Conservation (phyloP, 768 basidiomycete species). For the Boletus subparvulus region DNA sequence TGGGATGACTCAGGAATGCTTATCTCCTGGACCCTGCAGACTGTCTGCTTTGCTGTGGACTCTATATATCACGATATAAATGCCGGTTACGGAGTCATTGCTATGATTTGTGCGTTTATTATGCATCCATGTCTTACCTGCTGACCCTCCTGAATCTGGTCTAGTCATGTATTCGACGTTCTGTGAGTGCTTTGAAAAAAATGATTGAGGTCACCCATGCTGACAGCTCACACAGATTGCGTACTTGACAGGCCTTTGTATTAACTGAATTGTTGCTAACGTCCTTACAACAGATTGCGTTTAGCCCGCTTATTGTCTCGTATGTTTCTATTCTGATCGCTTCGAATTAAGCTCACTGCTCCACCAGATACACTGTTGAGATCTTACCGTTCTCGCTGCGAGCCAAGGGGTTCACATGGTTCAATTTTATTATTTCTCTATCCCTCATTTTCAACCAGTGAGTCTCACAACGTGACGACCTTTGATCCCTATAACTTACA, state of each 20-base stretch:
- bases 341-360: not conserved
- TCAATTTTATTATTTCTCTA: slow-evolving; percentile 38
- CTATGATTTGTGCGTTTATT: slow-evolving; percentile 40
- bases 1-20: slow-evolving; percentile 40
- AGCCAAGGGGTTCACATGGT: slow-evolving; percentile 39
- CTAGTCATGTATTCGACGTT: slow-evolving; percentile 39
- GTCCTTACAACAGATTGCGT: slow-evolving; percentile 30
- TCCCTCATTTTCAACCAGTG: slow-evolving; percentile 43
- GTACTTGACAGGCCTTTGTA: not conserved
- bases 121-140: not conserved
- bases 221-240: slow-evolving; percentile 21
- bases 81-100: slow-evolving; percentile 43
- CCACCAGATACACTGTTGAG: slow-evolving; percentile 38
- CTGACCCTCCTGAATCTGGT: not conserved
- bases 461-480: slow-evolving; percentile 15
- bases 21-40: slow-evolving; percentile 40
- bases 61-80: slow-evolving; percentile 27
- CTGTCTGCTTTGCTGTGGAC: slow-evolving; percentile 26
- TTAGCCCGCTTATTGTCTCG: slow-evolving; percentile 41
- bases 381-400: slow-evolving; percentile 40
- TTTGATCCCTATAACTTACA: slow-evolving; percentile 18
- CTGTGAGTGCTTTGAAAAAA: slow-evolving; percentile 22
- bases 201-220: not conserved
- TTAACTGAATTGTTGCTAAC: not conserved
- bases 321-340: not conserved